phyloP scores from a whole-genome alignment of 2,329 filamentous ascomycete genomes.

The Neurospora sp. region DNA sequence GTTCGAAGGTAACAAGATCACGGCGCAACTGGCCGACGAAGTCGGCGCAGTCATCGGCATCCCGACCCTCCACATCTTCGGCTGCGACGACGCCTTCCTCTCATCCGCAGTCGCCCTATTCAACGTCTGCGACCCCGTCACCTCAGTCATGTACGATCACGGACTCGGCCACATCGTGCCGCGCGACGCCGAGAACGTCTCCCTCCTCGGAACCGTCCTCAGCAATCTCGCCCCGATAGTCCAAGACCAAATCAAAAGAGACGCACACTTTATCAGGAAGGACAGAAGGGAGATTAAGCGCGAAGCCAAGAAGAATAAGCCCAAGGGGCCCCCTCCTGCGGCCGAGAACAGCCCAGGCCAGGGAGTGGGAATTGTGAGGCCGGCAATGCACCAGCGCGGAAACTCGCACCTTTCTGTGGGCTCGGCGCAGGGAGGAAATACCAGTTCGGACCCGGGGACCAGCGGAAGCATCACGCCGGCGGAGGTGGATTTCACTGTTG shows the following conservation, averaged over 20 bases:
- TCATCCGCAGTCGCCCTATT: slow-evolving; percentile 36
- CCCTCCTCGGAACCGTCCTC: slow-evolving; percentile 17
- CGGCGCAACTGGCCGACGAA: slow-evolving; percentile 21
- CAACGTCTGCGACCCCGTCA: slow-evolving; percentile 37
- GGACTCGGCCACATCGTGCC: slow-evolving; percentile 41
- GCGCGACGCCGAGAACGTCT: slow-evolving; percentile 21
- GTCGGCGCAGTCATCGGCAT: slow-evolving; percentile 23
- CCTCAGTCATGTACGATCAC: slow-evolving; percentile 37
- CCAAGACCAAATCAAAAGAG: slow-evolving; percentile 2
- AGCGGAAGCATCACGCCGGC: not conserved
- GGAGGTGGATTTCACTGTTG: not conserved
- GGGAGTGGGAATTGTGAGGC: not conserved
- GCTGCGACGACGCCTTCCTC: slow-evolving; percentile 35
- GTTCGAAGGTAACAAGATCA: slow-evolving; percentile 17
- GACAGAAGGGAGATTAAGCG: not conserved
- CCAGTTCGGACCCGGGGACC: not conserved
- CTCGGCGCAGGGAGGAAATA: not conserved
- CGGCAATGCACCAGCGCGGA: not conserved
- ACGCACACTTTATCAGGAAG: not conserved
- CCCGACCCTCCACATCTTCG: slow-evolving; percentile 28
- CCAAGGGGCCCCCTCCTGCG: not conserved
- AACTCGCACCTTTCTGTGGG: not conserved
- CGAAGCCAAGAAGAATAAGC: not conserved
- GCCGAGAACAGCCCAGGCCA: not conserved
- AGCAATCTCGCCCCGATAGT: slow-evolving; percentile 8